Evolutionary conservation across 257 asterid genomes (phyloP).

Genomic region (Nicotiana knightiana): DNA sequence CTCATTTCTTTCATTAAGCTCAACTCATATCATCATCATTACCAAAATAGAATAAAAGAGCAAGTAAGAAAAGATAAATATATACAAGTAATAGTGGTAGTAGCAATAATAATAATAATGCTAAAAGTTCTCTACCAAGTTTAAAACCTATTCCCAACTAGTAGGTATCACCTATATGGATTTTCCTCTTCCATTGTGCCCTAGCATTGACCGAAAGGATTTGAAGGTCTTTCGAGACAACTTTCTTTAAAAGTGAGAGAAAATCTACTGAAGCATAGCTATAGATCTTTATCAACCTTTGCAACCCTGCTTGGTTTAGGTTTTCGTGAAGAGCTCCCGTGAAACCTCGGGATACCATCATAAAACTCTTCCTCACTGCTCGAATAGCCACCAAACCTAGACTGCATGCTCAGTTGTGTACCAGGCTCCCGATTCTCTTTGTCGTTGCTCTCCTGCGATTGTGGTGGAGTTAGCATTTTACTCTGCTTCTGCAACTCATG

Average conservation of each 20-base stretch:
- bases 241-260: not conserved
- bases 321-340: conserved; percentile 39
- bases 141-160: too few relatives aligned
- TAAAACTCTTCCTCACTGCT: conserved; percentile 60
- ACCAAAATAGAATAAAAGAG: too few relatives aligned
- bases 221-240: too few relatives aligned
- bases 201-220: too few relatives aligned
- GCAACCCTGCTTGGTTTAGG: conserved; percentile 47
- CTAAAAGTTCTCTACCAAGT: too few relatives aligned
- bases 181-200: too few relatives aligned
- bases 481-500: not conserved
- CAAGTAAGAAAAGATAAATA: too few relatives aligned
- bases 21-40: too few relatives aligned
- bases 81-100: too few relatives aligned
- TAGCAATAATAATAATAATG: too few relatives aligned
- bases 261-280: not conserved
- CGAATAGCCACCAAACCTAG: conserved; percentile 3
- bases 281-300: conserved; percentile 28
- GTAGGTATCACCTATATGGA: too few relatives aligned
- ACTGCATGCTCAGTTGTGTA: not conserved
- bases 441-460: not conserved
- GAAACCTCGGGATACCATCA: conserved; percentile 71
- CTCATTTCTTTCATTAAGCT: too few relatives aligned
- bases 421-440: not conserved
- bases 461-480: conserved; percentile 2